Evolutionary conservation across 768 basidiomycete species (phyloP).

Genomic region (Kwoniella mangroviensis): DNA sequence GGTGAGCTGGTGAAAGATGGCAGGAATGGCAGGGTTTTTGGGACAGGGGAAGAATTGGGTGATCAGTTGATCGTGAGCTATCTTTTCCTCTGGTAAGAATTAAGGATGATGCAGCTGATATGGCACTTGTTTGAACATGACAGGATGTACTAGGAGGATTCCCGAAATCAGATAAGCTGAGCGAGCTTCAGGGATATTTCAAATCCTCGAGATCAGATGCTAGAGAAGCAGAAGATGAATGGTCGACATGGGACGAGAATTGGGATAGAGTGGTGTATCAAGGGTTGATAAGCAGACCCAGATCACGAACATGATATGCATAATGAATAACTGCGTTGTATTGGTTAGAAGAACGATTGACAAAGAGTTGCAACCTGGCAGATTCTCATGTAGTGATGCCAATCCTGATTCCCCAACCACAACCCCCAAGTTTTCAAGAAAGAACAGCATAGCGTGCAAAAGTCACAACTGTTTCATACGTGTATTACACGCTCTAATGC

Average conservation of each 20-base stretch:
- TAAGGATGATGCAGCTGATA: slow-evolving; percentile 3
- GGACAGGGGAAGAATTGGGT: slow-evolving; percentile 69
- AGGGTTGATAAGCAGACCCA: slow-evolving; percentile 9
- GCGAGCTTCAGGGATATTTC: no score
- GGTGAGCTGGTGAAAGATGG: slow-evolving; percentile 83
- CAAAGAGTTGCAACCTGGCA: no score
- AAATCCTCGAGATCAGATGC: no score
- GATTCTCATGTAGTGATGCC: no score
- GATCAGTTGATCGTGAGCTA: slow-evolving; percentile 63
- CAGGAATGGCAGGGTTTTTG: slow-evolving; percentile 81
- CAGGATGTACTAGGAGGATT: slow-evolving; percentile 62
- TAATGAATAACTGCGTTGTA: background rate
- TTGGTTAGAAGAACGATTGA: background rate
- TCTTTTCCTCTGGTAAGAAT: background rate
- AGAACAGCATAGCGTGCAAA: background rate
- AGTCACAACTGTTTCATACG: background rate
- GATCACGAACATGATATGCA: background rate
- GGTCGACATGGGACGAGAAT: slow-evolving; percentile 83
- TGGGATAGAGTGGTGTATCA: slow-evolving; percentile 69
- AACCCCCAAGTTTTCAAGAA: no score
- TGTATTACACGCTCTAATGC: background rate
- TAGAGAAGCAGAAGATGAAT: slow-evolving; percentile 62
- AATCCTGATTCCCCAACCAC: no score
- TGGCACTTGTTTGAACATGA: slow-evolving; percentile 52
- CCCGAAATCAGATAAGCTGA: slow-evolving; percentile 15